Base-by-base conservation (phyloP, 2,329 filamentous ascomycete genomes). In the Paraconiothyrium brasiliense region DNA sequence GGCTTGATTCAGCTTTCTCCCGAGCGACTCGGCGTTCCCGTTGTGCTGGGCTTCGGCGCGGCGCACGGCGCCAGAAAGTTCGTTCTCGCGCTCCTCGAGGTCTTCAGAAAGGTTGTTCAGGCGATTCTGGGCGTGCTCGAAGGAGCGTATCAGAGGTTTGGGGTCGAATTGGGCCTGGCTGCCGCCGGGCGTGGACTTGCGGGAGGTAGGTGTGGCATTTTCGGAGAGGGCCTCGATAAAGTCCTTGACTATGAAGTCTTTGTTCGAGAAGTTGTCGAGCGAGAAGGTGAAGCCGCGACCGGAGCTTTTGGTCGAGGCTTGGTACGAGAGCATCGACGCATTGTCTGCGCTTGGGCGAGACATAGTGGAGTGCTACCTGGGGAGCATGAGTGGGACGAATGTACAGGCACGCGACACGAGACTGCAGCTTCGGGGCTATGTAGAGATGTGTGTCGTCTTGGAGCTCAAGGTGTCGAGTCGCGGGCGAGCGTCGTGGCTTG, bases 191-290 rank as follows among this genome's bases (percentile, higher is more conserved):
- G 87, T 89, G 14, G 94, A 97, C 62, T 92, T 90, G 57, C 95
- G 92, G 73, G 90, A 92, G 24, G 86, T 84, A n/a, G 92, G 90
- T 39, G 93, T 87, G 24, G 93, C 92, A 69, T 85, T 91, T 66
- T 98, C 94, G 54, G 94, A 95, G 60, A 99, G 89, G 55, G 90
- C 88, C 78, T 99, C 96, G 71, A 99, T 90, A 77, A 99, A 99
- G 82, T 99, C 95, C 74, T 97, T 93, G 68, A 98, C 94, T 66
- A 98, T 97, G 75, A 98, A 99, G 81, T 98, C 95, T 71, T 82
- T 82, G 68, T 77, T 83, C 49, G 82, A 81, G 77, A 86, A 86
- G 59, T 94, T 93, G 48, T 97, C 92, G 63, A 98, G 85, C 10
- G 89, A 92, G 82, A 97, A 97, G 78, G 86, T 90, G 63, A 92